Conservation (phyloP, 129 eudicot species). For the carrot (Daucus carota) region DH1_v3.0 NC_030384.2:37737501-37738000, state of each 20-base stretch:
- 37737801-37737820: slow-evolving; percentile 97
- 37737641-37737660: no score
- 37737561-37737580: no score
- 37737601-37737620: no score
- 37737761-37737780: slow-evolving; percentile 89
- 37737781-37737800: slow-evolving; percentile 68
- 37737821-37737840: slow-evolving; percentile 96
- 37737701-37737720: slow-evolving; percentile 41
- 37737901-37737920: slow-evolving; percentile 79
- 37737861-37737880: slow-evolving; percentile 68
- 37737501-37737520: no score
- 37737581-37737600: no score
- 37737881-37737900: slow-evolving; percentile 59
- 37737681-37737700: slow-evolving; percentile 80
- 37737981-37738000: no score
- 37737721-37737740: slow-evolving; percentile 70
- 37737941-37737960: slow-evolving; percentile 73
- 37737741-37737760: slow-evolving; percentile 91
- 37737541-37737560: no score
- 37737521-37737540: no score
- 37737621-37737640: no score
- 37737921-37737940: slow-evolving; percentile 88
- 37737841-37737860: slow-evolving; percentile 84
- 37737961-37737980: slow-evolving; percentile 79
- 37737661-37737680: no score